A percentile compares a stretch with the other conserved stretches of the same genome.
Conservation (phyloP, 1,284 basidiomycete species). For the Lignosus rhinocerotis region DNA sequence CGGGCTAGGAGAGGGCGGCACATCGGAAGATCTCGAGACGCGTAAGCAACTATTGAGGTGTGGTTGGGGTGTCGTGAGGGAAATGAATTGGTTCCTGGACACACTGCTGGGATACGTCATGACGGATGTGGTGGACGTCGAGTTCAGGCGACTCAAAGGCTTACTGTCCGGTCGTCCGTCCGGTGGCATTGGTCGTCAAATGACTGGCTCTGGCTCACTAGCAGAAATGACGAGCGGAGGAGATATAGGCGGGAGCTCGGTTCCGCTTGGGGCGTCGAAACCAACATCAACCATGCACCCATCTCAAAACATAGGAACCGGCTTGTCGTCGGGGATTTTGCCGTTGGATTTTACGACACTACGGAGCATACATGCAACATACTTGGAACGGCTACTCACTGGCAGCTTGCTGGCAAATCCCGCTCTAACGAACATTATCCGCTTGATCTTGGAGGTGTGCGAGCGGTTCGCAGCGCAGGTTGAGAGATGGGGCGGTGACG, state of each 20-base stretch:
- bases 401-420: slow-evolving; percentile 78
- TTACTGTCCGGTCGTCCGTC: slow-evolving; percentile 39
- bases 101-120: slow-evolving; percentile 80
- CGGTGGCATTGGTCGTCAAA: slow-evolving; percentile 21
- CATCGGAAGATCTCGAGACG: slow-evolving; percentile 62
- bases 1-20: slow-evolving; percentile 84
- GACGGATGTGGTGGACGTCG: slow-evolving; percentile 88
- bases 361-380: slow-evolving; percentile 76
- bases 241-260: background rate
- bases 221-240: background rate
- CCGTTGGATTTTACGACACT: slow-evolving; percentile 84
- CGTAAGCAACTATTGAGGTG: slow-evolving; percentile 68
- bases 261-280: slow-evolving; percentile 14
- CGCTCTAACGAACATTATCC: slow-evolving; percentile 61
- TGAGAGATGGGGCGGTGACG: slow-evolving; percentile 91
- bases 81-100: slow-evolving; percentile 92
- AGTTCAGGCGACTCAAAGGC: slow-evolving; percentile 70
- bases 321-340: slow-evolving; percentile 24
- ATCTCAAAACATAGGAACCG: slow-evolving; percentile 27
- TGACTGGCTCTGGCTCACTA: slow-evolving; percentile 21
- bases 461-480: slow-evolving; percentile 82
- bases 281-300: slow-evolving; percentile 20
- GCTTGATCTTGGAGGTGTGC: slow-evolving; percentile 78
- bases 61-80: slow-evolving; percentile 82
- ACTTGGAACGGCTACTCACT: slow-evolving; percentile 78